Base-by-base conservation (phyloP, 768 basidiomycete genomes). In the Leccinum uliginosum region DNA sequence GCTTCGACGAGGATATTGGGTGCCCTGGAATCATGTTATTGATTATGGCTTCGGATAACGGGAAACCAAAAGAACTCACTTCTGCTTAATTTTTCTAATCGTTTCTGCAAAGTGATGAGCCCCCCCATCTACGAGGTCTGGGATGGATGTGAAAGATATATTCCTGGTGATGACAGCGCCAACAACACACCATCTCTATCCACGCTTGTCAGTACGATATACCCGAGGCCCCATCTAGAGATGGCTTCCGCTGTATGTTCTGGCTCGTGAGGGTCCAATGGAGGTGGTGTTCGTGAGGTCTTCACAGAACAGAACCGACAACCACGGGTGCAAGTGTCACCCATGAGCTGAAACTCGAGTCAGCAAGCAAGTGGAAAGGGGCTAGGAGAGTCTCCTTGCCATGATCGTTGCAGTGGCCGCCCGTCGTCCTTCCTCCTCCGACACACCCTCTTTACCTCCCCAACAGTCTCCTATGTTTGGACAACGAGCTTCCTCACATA, bases 381-480 rank as follows among this genome's bases (percentile, higher is more conserved):
- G 47, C 12, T 15, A 35, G 19, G 32, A 23, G 48, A 51, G 35
- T 48, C 32, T 32, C 54, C 80, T 57, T 60, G 92, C 95, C 97
- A 99, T 98, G 70, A 99, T 99, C 3, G 97, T 99, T 11, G 97
- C 97, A 7, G 97, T 99, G 23, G 97, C 97, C 50, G 83, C 82
- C 57, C 84, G 85, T 62, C 87, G 85, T 29, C 84, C 87, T 54
- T 90, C 89, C 56, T 81, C 82, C 52, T 86, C 84, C 7, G 81
- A 83, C 43, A 72, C 77, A 49, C 78, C 82, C 30, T 82, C 77
- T 65, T 85, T 86, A 9, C 94, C 94, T 43, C 97, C 93, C 97
- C 97, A 99, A 67, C 97, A 99, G 67, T 98, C 96, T n/a, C 96
- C 97, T 55, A 99, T 98, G 67, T 99, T 99, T 0, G 97, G 97